Percentiles rank a stretch among this genome's conserved stretches.
phyloP scores from a whole-genome alignment of 768 basidiomycete species.

The Paxillus ammoniavirescens region DNA sequence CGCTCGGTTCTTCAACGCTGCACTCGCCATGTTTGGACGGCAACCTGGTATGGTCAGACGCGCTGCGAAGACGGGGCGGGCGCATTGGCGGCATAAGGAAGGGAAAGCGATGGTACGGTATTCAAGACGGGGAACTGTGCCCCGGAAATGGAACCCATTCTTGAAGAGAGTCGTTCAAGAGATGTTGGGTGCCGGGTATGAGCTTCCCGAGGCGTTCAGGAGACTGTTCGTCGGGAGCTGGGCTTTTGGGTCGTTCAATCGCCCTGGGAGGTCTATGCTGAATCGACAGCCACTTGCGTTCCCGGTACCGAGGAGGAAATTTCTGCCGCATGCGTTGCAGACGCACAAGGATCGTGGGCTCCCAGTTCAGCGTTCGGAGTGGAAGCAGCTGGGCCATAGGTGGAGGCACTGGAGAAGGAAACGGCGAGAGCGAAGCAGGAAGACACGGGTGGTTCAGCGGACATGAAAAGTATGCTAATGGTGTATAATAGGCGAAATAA shows the following conservation, averaged over 20 bases:
- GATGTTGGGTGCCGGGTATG: slow-evolving; percentile 39
- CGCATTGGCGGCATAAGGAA: slow-evolving; percentile 33
- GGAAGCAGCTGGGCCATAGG: slow-evolving; percentile 19
- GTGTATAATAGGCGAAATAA: slow-evolving; percentile 24
- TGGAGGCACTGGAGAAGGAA: slow-evolving; percentile 21
- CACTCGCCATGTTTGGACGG: slow-evolving; percentile 44
- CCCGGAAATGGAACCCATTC: slow-evolving; percentile 31
- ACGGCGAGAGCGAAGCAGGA: neutral
- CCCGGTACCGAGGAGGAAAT: slow-evolving; percentile 17
- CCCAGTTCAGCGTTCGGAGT: slow-evolving; percentile 28
- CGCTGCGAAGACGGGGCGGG: slow-evolving; percentile 9
- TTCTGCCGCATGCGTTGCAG: slow-evolving; percentile 23
- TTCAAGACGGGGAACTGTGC: slow-evolving; percentile 24
- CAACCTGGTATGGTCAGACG: slow-evolving; percentile 20
- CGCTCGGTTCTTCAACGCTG: slow-evolving; percentile 67
- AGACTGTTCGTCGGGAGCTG: slow-evolving; percentile 39
- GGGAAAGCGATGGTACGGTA: slow-evolving; percentile 25
- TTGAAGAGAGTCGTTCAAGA: slow-evolving; percentile 37
- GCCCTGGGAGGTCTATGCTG: slow-evolving; percentile 1
- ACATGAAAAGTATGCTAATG: slow-evolving; percentile 25
- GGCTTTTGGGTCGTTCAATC: slow-evolving; percentile 20
- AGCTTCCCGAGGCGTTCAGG: slow-evolving; percentile 39
- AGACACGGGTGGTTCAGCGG: slow-evolving; percentile 6
- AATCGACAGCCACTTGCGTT: slow-evolving; percentile 31
- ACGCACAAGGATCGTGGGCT: slow-evolving; percentile 34